Percentiles rank a stretch among this genome's conserved stretches.
Evolutionary conservation across 2,329 filamentous ascomycete genomes (phyloP).

Genomic region (Geoglossum cookeanum): DNA sequence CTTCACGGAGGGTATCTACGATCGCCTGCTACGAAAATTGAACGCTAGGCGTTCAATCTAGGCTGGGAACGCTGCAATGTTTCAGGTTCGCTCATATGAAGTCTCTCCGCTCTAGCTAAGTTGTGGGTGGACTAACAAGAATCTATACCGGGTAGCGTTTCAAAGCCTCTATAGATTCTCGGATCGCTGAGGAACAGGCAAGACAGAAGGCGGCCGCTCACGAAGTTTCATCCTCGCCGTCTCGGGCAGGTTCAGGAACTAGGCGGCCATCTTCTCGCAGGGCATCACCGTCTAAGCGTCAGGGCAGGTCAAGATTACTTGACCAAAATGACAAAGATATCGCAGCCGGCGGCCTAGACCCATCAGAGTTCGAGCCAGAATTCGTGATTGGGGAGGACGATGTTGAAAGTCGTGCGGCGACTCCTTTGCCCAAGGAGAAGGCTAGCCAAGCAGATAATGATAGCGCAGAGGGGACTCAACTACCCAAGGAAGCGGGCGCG

Average conservation of each 20-base stretch:
- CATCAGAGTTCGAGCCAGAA: conserved; percentile 69
- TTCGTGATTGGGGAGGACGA: conserved; percentile 79
- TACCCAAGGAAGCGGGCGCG: conserved; percentile 10
- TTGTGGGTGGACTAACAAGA: not conserved
- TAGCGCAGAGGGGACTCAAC: not conserved
- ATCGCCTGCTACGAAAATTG: not conserved
- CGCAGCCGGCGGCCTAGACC: conserved; percentile 45
- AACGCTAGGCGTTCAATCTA: not conserved
- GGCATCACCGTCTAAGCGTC: conserved; percentile 18
- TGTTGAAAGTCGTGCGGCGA: conserved; percentile 39
- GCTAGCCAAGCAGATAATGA: not conserved
- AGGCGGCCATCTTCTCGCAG: conserved; percentile 13
- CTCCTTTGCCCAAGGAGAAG: conserved; percentile 30
- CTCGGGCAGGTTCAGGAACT: conserved; percentile 8
- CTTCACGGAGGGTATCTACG: not conserved
- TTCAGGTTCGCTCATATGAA: not conserved
- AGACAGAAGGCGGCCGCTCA: conserved; percentile 8
- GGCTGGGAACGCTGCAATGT: not conserved
- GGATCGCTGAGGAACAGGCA: conserved; percentile 59
- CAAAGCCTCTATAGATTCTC: conserved; percentile 67
- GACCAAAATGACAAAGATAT: conserved; percentile 18
- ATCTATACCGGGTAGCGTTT: conserved; percentile 38
- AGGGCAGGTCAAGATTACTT: conserved; percentile 17
- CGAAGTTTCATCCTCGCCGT: conserved; percentile 6
- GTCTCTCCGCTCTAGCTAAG: not conserved